These are phyloP conservation scores for Aspergillus awamori DNA, from an alignment of 2,329 filamentous ascomycete species.

Conservation along the genomic window DNA sequence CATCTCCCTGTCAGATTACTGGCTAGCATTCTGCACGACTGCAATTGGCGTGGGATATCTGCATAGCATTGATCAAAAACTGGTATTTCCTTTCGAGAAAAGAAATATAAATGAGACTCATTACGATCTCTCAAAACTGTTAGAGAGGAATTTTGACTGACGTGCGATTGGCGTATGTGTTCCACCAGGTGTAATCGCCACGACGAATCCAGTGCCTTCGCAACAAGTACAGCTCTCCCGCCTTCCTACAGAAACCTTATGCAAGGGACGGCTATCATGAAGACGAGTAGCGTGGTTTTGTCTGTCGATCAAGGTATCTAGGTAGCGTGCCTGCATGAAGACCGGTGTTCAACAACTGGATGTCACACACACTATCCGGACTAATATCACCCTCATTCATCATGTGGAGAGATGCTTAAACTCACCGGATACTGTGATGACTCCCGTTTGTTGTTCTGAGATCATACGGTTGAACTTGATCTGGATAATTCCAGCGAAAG, in stretches of 20 bases:
- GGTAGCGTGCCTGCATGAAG: conserved; percentile 43
- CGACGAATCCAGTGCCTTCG: conserved; percentile 7
- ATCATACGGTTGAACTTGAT: conserved; percentile 51
- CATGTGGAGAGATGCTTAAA: not conserved
- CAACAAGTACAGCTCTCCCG: conserved; percentile 32
- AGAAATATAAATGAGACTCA: not conserved
- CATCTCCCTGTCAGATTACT: not conserved
- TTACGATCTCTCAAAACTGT: not conserved
- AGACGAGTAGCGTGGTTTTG: conserved; percentile 43
- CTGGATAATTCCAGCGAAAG: conserved; percentile 51
- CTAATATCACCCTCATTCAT: not conserved
- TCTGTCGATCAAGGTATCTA: conserved; percentile 48
- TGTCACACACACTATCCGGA: conserved; percentile 12
- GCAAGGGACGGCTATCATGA: conserved; percentile 37
- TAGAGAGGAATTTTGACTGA: conserved; percentile 6
- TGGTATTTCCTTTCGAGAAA: not conserved
- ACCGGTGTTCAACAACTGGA: conserved; percentile 43
- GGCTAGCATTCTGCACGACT: not conserved
- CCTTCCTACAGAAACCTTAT: conserved; percentile 21
- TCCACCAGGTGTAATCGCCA: conserved; percentile 11
- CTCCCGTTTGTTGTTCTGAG: conserved; percentile 41
- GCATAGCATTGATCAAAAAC: not conserved
- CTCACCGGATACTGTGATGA: conserved; percentile 8
- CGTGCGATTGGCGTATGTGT: conserved; percentile 7
- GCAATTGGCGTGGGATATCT: not conserved